Conservation (phyloP, 208 protist genomes). For the Leishmania arabica region DNA sequence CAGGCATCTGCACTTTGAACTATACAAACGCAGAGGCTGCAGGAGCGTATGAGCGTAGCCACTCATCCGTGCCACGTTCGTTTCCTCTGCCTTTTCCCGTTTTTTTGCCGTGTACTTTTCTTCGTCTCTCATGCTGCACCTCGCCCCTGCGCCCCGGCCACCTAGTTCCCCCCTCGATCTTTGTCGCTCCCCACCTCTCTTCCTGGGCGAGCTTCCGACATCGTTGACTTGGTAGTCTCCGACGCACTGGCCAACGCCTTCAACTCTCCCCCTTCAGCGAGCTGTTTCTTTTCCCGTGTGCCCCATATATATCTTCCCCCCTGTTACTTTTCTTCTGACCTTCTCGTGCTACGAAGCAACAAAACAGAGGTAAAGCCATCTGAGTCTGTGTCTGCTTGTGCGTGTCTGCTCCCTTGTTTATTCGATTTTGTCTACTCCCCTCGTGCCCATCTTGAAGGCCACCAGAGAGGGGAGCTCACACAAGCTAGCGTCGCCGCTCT, state of each 20-base stretch:
- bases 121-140: neutral
- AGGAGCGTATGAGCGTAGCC: neutral
- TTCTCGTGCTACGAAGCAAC: neutral
- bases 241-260: neutral
- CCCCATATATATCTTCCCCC: no score
- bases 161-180: neutral
- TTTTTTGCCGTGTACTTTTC: neutral
- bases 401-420: neutral
- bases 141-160: neutral
- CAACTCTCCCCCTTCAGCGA: neutral
- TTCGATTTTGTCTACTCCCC: neutral
- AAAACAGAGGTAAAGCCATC: neutral
- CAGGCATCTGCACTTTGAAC: neutral
- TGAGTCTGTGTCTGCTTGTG: neutral
- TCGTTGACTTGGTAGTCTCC: neutral
- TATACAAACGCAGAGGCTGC: neutral
- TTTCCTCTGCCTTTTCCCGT: slow-evolving; percentile 6
- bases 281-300: neutral
- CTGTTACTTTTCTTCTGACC: no score
- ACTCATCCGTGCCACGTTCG: slow-evolving; percentile 1
- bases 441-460: neutral
- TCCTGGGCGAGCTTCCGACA: neutral
- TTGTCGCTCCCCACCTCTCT: neutral
- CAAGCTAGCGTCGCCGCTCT: neutral
- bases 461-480: neutral